Base-by-base conservation (phyloP, 139 green algal species). In the Nannochloris sp. region DNA sequence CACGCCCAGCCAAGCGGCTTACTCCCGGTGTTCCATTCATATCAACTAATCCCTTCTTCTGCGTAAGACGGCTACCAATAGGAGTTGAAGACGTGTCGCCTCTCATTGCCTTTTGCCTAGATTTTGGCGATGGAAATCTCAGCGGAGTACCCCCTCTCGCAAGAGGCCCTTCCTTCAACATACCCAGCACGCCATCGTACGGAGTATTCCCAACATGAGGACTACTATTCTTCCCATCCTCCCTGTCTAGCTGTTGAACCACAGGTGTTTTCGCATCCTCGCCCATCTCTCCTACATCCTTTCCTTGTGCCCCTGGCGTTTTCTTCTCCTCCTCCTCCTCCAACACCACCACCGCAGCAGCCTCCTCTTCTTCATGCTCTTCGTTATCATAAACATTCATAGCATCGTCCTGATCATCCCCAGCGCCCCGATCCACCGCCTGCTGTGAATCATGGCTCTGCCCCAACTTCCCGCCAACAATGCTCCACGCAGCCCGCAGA, bases 111-210 rank as follows among this genome's bases (percentile, higher is more conserved):
- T 57, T 57, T 57, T 48, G 49, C 49, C 49, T 57, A 4, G 49
- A 25, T 11, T 25, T 57, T 11, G 49, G 49, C 10, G 49, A 57
- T 48, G 23, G 23, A 25, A 57, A 25, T 25, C 23, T 25, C 23
- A 25, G 23, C 49, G 49, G 49, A 57, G 49, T 25, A 25, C 34
- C 34, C 34, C 34, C 34, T 40, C 34, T 7, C 1, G 34, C 34
- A 40, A 40, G 34, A 21, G 68, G 68, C 2, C 68, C 68, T 25
- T 64, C 25, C 5, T 61, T 60, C 36, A 75, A 61, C 61, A 75
- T 64, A 61, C 48, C 53, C 18, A 75, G 68, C 37, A 75, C 68
- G 8, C 25, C 37, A 44, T 75, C 68, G 24, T 75, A 75, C 2
- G 68, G 68, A 1, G 68, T 75, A 40, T 40, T 40, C 34, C 34